Evolutionary conservation across 108 stramenopile species (phyloP).

Genomic region (Fistulifera solaris): DNA sequence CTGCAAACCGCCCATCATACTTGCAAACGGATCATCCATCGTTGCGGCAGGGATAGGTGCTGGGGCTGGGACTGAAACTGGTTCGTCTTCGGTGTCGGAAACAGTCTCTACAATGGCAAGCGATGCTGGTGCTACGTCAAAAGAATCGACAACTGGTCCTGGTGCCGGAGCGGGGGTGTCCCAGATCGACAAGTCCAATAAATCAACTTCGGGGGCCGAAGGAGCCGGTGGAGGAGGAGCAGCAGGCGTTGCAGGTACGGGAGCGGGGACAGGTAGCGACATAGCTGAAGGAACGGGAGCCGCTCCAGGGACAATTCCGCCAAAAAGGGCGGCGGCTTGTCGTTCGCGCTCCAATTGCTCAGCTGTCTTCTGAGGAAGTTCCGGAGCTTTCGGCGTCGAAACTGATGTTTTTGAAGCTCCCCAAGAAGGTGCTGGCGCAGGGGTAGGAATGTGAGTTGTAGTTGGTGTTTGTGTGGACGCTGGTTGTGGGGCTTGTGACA

Average conservation of each 20-base stretch:
- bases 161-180: conserved; percentile 35
- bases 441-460: conserved; percentile 16
- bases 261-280: conserved; percentile 19
- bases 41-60: conserved; percentile 26
- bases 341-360: conserved; percentile 90
- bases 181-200: conserved; percentile 27
- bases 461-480: conserved; percentile 29
- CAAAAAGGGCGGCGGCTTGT: conserved; percentile 92
- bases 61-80: conserved; percentile 20
- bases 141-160: conserved; percentile 20
- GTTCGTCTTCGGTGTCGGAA: conserved; percentile 27
- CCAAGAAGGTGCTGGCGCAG: conserved; percentile 14
- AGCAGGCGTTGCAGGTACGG: conserved; percentile 27
- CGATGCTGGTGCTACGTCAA: conserved; percentile 24
- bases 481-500: conserved; percentile 20
- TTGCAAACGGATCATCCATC: conserved; percentile 64
- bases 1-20: conserved; percentile 42
- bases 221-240: conserved; percentile 35
- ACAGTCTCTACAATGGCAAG: conserved; percentile 33
- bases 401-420: conserved; percentile 29
- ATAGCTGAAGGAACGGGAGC: conserved; percentile 37
- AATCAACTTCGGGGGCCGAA: conserved; percentile 24
- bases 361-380: conserved; percentile 33
- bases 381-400: conserved; percentile 14
- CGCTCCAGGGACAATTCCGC: conserved; percentile 70